Evolutionary conservation across 768 basidiomycete species (phyloP).

Genomic region (Pisolithus marmoratus): DNA sequence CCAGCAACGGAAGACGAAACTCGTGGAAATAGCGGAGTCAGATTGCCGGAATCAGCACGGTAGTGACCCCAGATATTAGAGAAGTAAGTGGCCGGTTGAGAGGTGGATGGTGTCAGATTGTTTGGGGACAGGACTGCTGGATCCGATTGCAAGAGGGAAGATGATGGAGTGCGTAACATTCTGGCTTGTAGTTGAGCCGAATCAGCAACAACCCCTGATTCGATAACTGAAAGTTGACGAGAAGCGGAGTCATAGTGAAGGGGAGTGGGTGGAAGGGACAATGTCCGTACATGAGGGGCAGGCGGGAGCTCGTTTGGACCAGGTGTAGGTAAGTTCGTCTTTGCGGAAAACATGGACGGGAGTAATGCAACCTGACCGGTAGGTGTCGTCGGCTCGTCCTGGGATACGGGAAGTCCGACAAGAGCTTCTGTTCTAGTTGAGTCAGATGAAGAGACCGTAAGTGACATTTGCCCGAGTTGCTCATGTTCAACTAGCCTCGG

Average conservation of each 20-base stretch:
- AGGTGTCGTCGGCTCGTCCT: slow-evolving; percentile 33
- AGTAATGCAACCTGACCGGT: slow-evolving; percentile 25
- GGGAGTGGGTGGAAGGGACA: slow-evolving; percentile 44
- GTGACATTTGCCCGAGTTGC: slow-evolving; percentile 1
- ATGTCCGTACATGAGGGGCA: slow-evolving; percentile 45
- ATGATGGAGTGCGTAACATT: slow-evolving; percentile 48
- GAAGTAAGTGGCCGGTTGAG: slow-evolving; percentile 74
- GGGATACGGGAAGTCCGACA: slow-evolving; percentile 1
- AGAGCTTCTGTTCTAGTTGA: slow-evolving; percentile 12
- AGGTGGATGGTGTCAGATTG: slow-evolving; percentile 46
- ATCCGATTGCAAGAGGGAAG: slow-evolving; percentile 73
- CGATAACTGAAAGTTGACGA: slow-evolving; percentile 7
- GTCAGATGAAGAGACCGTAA: slow-evolving; percentile 10
- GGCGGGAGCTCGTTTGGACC: slow-evolving; percentile 57
- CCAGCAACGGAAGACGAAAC: slow-evolving; percentile 3
- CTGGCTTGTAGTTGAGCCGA: slow-evolving; percentile 14
- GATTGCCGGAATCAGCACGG: slow-evolving; percentile 20
- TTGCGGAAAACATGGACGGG: slow-evolving; percentile 32
- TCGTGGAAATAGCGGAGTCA: too few species aligned
- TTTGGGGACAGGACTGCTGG: slow-evolving; percentile 75
- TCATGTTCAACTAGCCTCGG: slow-evolving; percentile 19
- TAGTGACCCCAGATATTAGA: slow-evolving; percentile 80
- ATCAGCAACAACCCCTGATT: slow-evolving; percentile 17
- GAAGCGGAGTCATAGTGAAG: slow-evolving; percentile 17
- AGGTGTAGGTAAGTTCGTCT: slow-evolving; percentile 56